These are phyloP conservation scores for Lycium ferocissimum DNA, from an alignment of 257 asterid species.

Conservation along the genomic window DNA sequence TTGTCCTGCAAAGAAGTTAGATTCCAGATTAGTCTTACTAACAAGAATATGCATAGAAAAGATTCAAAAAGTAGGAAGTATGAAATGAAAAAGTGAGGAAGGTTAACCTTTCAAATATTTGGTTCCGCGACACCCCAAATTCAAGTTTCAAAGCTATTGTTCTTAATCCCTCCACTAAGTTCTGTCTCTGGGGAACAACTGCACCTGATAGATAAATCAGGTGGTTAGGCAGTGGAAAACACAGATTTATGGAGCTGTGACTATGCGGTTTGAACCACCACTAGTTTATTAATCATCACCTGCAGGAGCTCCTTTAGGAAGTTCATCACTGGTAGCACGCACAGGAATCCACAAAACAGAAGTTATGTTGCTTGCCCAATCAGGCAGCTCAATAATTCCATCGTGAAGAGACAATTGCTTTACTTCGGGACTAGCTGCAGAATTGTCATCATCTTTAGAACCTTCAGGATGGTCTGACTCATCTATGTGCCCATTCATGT, in stretches of 20 bases:
- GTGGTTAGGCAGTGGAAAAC: slow-evolving; percentile 27
- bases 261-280: slow-evolving; percentile 25
- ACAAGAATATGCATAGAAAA: slow-evolving; percentile 21
- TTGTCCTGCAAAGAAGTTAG: slow-evolving; percentile 63
- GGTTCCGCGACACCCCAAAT: slow-evolving; percentile 92
- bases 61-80: neutral
- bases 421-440: slow-evolving; percentile 52
- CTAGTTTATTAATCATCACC: slow-evolving; percentile 55
- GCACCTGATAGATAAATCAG: slow-evolving; percentile 55
- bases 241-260: neutral
- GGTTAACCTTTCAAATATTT: slow-evolving; percentile 80
- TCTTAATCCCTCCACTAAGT: slow-evolving; percentile 90
- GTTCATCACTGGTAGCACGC: slow-evolving; percentile 73
- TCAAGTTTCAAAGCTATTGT: slow-evolving; percentile 97
- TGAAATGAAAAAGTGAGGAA: slow-evolving; percentile 29
- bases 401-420: slow-evolving; percentile 65
- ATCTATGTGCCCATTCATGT: slow-evolving; percentile 45
- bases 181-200: slow-evolving; percentile 70
- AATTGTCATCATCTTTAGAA: slow-evolving; percentile 33
- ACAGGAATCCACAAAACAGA: slow-evolving; percentile 91
- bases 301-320: slow-evolving; percentile 84
- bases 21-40: slow-evolving; percentile 41
- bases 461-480: slow-evolving; percentile 38
- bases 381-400: slow-evolving; percentile 77
- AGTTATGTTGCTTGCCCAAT: slow-evolving; percentile 83